Evolutionary conservation across 2,329 filamentous ascomycete genomes (phyloP), one percentile per base, ranked within the genome.

Genomic region (Pseudocercospora pini-densiflorae): DNA sequence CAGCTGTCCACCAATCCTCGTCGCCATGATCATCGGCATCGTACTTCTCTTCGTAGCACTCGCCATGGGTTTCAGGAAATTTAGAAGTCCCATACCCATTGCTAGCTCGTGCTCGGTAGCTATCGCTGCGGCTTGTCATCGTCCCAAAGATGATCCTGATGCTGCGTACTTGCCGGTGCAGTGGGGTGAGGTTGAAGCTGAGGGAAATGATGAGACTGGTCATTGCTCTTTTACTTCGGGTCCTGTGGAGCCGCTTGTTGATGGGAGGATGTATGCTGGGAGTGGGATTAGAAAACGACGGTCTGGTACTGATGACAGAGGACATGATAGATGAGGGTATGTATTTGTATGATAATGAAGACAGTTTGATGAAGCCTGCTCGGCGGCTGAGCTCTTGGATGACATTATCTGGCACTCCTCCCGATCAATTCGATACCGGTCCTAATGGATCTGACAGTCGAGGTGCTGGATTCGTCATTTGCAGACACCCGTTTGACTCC

Each of bases 81-180:
- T 66, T 12, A 43, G 51, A 7, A 36, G 67, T 23, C n/a, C 21
- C 0, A 69, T 66, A 43, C 67, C 67, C 3, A 51, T 74, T 1
- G 72, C 64, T 0, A 63, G 66, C 2, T 68, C 63, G 9, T 70
- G 69, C 57, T 71, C 68, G 4, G 29, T 70, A 1, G 68, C 68
- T 1, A 70, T 74, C n/a, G 65, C 70, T 3, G 67, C 71, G 5
- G 71, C 69, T 14, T 68, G 64, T 31, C 72, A 73, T 29, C 40
- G 54, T 7, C 67, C 69, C 8, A 29, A 49, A 10, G 65, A 69
- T 14, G 68, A 71, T 54, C 51, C 29, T 14, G 63, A 73, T 54
- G 70, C 72, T 6, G 66, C 71, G 2, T 60, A 27, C 3, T 60
- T 70, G 43, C 66, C 65, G 5, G 60, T 74, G 21, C 60, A 59